Conservation (phyloP, 495 filamentous ascomycete genomes). For the Sabuloglossum arenarium region DNA sequence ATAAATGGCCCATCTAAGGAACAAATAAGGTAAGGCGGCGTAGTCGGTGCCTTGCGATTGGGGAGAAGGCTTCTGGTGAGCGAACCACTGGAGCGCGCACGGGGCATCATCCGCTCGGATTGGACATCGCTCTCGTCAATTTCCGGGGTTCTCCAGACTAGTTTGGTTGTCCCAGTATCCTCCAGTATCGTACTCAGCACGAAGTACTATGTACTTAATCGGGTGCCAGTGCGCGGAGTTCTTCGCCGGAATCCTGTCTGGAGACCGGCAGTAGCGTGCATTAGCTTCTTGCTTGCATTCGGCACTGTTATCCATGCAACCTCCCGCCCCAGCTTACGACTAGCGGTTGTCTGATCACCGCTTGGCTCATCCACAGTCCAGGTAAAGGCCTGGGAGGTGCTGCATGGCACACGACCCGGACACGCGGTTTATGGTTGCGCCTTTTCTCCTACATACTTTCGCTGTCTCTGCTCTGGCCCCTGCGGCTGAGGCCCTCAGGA, state of each 20-base stretch:
- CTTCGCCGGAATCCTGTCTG: too few relatives aligned
- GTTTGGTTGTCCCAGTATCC: too few relatives aligned
- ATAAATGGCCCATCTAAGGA: not conserved
- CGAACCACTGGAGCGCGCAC: not conserved
- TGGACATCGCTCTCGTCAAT: not conserved
- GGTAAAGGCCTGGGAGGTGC: not conserved
- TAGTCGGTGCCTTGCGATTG: not conserved
- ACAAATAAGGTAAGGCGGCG: constrained; percentile 1
- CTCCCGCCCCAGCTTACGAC: not conserved
- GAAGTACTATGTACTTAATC: not conserved
- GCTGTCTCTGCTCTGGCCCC: too few relatives aligned
- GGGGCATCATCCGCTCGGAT: not conserved
- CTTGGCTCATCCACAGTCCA: not conserved
- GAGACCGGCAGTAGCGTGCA: not conserved
- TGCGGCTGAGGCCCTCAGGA: not conserved
- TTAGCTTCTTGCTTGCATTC: not conserved
- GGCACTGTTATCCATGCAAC: not conserved
- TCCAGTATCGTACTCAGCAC: not conserved
- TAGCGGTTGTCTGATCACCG: not conserved
- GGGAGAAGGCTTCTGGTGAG: not conserved
- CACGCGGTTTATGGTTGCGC: too few relatives aligned
- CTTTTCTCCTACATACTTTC: not conserved
- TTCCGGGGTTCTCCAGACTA: not conserved
- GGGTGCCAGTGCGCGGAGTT: too few relatives aligned
- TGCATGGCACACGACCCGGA: constrained; percentile 1